Base-by-base conservation (phyloP, 108 stramenopile species). In the Schizochytrium sp. region DNA sequence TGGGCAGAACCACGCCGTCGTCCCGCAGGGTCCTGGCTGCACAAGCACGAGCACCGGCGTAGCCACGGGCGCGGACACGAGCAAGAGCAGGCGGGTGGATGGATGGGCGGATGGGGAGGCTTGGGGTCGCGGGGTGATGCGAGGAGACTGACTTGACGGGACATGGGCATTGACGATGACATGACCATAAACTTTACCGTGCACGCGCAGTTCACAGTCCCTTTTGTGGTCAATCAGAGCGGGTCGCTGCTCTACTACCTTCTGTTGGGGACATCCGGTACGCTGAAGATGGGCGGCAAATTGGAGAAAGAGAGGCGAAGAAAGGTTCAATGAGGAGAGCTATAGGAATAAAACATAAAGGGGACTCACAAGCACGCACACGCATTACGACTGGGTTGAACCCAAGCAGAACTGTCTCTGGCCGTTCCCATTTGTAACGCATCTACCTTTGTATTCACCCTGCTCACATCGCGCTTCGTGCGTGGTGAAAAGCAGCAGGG, bases 391-490 rank as follows among this genome's bases (percentile, higher is more conserved):
- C 2, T 2, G 34, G 2, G 34, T 34, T 34, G 34, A 59, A 19
- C 58, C 19, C n/a, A 59, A 14, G 1, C 63, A 69, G 76, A 83
- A 45, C 76, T 83, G 10, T 83, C 76, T 6, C 4, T 83, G 10
- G 76, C 76, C 25, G 76, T 83, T 6, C 76, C 76, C n/a, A 53
- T 83, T 53, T 83, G 76, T 45, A 83, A 83, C 48, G 76, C 76
- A 12, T 21, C 76, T 12, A 83, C 76, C 51, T 83, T 83, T 34
- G 76, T 83, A 8, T 83, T 83, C 76, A 83, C 76, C 12, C 28
- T 53, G 45, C 51, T 83, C n/a, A 83, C 76, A 6, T 43, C 76
- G n/a, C 14, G 8, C 41, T 83, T 47, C 16, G 76, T 83, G 23
- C 76, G 76, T 16, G 76, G 76, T 3, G 76, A 83, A 23, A 23